Evolutionary conservation across 768 basidiomycete species (phyloP).

Genomic region (Leccinum boreale): DNA sequence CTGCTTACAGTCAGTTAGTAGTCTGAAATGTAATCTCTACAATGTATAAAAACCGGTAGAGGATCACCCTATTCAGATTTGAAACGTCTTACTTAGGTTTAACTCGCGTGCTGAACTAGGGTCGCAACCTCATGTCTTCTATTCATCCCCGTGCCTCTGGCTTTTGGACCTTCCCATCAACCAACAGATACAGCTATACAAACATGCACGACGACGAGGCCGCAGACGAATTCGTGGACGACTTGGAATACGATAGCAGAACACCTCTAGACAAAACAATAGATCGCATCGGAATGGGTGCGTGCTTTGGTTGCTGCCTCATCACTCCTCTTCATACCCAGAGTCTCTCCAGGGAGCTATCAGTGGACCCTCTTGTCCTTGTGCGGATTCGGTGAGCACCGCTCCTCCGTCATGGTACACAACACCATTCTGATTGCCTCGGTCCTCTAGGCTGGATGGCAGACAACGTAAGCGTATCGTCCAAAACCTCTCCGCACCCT

Average conservation of each 20-base stretch:
- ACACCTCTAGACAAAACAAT: constrained; percentile 81
- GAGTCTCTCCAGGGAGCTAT: constrained; percentile 50
- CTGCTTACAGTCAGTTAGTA: constrained; percentile 16
- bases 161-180: constrained; percentile 41
- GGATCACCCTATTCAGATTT: not conserved
- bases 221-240: constrained; percentile 23
- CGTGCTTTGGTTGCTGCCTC: constrained; percentile 9
- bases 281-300: constrained; percentile 87
- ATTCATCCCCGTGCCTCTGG: constrained; percentile 46
- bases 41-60: too few relatives aligned
- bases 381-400: constrained; percentile 79
- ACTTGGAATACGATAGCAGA: constrained; percentile 38
- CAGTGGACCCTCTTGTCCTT: constrained; percentile 80
- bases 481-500: constrained; percentile 7
- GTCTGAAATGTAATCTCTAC: not conserved
- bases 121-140: constrained; percentile 34
- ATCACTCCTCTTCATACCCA: not conserved
- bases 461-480: constrained; percentile 64
- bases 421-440: not conserved
- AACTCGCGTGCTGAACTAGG: not conserved
- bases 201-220: constrained; percentile 36
- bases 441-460: constrained; percentile 77
- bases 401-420: too few relatives aligned
- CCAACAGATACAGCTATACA: constrained; percentile 35
- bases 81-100: constrained; percentile 9